Evolutionary conservation across 306 rosid genomes (phyloP).

Genomic region (Prunus kanzakura): DNA sequence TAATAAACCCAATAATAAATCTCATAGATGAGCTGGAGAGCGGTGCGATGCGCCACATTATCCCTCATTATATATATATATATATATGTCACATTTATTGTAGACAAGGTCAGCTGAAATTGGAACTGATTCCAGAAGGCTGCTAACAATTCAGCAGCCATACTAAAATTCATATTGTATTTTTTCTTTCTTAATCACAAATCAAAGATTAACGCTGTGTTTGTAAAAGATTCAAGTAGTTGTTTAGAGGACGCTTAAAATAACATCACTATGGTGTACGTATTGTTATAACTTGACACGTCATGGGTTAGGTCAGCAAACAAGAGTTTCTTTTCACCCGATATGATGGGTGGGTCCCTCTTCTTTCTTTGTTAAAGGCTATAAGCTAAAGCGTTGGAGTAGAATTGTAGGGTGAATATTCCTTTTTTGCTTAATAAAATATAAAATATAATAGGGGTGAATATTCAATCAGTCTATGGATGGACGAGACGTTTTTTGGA

Average conservation of each 20-base stretch:
- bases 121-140: background rate
- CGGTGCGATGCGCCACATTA: slow-evolving; percentile 19
- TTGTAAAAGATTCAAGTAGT: rapidly evolving
- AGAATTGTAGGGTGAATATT: background rate
- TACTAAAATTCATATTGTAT: background rate
- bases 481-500: background rate
- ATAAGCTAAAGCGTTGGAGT: background rate
- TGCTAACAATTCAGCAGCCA: background rate
- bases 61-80: no score
- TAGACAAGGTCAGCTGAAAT: background rate
- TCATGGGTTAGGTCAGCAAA: background rate
- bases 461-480: background rate
- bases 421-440: no score
- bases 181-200: no score
- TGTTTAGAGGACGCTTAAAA: rapidly evolving
- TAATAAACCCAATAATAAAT: background rate
- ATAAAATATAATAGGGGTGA: background rate
- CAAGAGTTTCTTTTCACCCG: background rate
- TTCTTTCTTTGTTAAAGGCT: background rate
- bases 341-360: background rate
- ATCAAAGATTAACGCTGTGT: rapidly evolving
- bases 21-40: slow-evolving; percentile 7
- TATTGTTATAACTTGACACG: no score
- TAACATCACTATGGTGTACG: no score
- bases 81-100: background rate